Base-by-base conservation (phyloP, 139 green algal genomes). In the Volvox africanus region DNA sequence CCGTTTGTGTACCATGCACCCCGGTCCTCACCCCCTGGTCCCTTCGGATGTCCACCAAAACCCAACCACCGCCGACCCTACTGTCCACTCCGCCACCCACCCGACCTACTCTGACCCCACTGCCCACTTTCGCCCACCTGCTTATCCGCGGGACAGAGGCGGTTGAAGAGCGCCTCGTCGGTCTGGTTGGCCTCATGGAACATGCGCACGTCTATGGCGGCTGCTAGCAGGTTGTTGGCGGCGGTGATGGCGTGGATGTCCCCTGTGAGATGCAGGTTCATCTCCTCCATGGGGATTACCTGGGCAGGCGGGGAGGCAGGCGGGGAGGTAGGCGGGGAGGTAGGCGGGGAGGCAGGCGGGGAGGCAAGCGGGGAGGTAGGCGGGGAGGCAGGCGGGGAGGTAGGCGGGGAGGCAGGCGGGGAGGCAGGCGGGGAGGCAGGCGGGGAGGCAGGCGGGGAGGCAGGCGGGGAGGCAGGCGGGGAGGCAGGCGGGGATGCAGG, bases 231-330 rank as follows among this genome's bases (percentile, higher is more conserved):
- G 95, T 99, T 99, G 95, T 99, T 99, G 82, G 98, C 97, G 28
- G 98, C 97, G 36, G 96, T 98, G 94, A 99, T 99, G 89, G 98
- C 97, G 94, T 99, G 98, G 92, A 99, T 99, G 95, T 99, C 98
- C 35, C 97, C 97, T 9, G 98, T 99, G 61, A 99, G 89, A 93
- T 99, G 98, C 92, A 99, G 97, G 89, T 98, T 97, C 89, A 96
- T 91, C 90, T 96, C 95, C 93, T 98, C 93, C 97, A 99, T 98
- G 89, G 97, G 97, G 68, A 99, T 96, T 22, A 99, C 96, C 93
- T 97, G 92, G 35, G 67, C 67, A 22, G 33, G 69, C 62, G 44
- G 35, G 36, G n/a, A 65, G 75, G 73, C n/a, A 32, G 73, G 68
- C n/a, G 68, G 68, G 68, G 68, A 12, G 68, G 68, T 16, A 32